Evolutionary conservation across 2,329 filamentous ascomycete species (phyloP).

Genomic region (Cordyceps farinosa): DNA sequence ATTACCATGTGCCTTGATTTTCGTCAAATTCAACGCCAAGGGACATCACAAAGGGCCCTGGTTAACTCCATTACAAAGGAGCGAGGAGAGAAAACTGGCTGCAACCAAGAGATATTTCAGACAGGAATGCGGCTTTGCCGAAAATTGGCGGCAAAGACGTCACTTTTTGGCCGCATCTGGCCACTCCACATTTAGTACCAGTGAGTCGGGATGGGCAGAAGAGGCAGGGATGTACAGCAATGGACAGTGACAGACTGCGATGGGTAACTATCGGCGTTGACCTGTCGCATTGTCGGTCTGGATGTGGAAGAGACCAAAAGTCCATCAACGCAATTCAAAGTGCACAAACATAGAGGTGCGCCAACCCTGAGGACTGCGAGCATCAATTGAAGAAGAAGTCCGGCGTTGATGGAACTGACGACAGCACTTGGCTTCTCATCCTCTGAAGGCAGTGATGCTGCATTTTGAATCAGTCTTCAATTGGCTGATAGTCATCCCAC

Average conservation of each 20-base stretch:
- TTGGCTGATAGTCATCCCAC: too few relatives aligned
- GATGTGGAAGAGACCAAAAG: not conserved
- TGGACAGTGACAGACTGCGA: too few relatives aligned
- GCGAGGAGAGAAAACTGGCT: not conserved
- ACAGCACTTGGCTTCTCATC: too few relatives aligned
- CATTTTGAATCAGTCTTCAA: too few relatives aligned
- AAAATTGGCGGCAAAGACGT: slow-evolving; percentile 5
- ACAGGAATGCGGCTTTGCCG: not conserved
- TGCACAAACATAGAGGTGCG: too few relatives aligned
- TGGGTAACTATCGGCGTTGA: not conserved
- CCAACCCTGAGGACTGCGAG: too few relatives aligned
- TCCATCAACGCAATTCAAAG: too few relatives aligned
- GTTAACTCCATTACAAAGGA: not conserved
- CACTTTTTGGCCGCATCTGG: not conserved
- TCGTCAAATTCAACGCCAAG: not conserved
- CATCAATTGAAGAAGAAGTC: too few relatives aligned
- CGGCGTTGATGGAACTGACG: too few relatives aligned
- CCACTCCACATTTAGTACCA: not conserved
- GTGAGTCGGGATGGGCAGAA: not conserved
- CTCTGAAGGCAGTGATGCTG: too few relatives aligned
- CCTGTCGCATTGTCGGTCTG: not conserved
- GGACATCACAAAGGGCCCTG: too few relatives aligned
- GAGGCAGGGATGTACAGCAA: not conserved
- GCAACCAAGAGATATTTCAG: not conserved
- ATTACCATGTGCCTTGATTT: not conserved